Conservation (phyloP, 2,329 filamentous ascomycete species). For the Daldinia sp. region DNA sequence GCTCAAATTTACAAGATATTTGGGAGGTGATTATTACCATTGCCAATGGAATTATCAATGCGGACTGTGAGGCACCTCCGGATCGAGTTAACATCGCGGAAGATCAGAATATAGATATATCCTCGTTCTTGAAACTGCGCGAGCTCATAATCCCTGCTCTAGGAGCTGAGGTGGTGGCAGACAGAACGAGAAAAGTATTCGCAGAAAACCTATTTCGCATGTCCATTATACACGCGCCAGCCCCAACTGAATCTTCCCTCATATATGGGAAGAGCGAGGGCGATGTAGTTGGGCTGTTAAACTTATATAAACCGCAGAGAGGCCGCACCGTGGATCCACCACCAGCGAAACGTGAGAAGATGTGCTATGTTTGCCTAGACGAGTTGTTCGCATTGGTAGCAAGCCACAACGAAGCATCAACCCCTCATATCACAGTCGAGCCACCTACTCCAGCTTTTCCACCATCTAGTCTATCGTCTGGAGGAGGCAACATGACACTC, state of each 20-base stretch:
- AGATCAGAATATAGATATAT: constrained; percentile 85
- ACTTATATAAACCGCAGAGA: constrained; percentile 70
- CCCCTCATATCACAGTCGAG: constrained; percentile 52
- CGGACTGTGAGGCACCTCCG: constrained; percentile 62
- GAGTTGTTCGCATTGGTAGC: constrained; percentile 77
- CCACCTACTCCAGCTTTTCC: constrained; percentile 56
- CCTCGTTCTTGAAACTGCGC: constrained; percentile 73
- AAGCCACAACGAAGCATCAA: constrained; percentile 52
- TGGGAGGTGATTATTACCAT: constrained; percentile 75
- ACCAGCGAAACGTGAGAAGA: constrained; percentile 71
- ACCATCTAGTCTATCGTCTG: constrained; percentile 40
- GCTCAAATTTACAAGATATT: constrained; percentile 61
- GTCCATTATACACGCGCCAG: constrained; percentile 78
- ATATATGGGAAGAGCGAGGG: constrained; percentile 58
- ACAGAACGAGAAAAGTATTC: constrained; percentile 73
- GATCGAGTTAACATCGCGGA: constrained; percentile 59
- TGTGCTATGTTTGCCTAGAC: constrained; percentile 82
- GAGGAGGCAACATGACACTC: constrained; percentile 30
- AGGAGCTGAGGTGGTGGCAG: constrained; percentile 70
- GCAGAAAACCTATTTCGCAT: constrained; percentile 79
- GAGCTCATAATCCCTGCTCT: constrained; percentile 78
- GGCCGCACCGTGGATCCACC: constrained; percentile 76
- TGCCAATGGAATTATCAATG: constrained; percentile 73
- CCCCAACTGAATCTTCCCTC: constrained; percentile 62
- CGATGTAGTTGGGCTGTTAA: constrained; percentile 61